Percentiles rank a stretch among this genome's conserved stretches.
Conservation (phyloP, 805 yeast genomes). For the Myxozyma mucilagina region DNA sequence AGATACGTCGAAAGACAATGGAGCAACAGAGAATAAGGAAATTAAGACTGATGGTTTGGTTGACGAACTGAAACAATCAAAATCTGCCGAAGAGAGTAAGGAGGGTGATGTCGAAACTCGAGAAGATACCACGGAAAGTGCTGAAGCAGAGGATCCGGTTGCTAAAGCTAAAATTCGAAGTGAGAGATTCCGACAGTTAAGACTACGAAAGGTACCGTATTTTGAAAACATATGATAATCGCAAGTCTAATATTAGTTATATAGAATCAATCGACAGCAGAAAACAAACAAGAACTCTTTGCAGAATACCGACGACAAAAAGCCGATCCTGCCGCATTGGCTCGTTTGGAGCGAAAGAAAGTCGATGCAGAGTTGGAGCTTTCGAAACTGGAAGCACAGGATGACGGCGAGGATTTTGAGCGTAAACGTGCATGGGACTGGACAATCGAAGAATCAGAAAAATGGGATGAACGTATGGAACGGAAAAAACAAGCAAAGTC, state of each 20-base stretch:
- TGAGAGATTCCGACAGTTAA: conserved; percentile 22
- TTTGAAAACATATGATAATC: neutral
- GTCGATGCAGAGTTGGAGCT: conserved; percentile 45
- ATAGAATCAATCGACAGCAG: conserved; percentile 27
- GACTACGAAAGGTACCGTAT: conserved; percentile 16
- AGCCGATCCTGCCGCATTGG: conserved; percentile 25
- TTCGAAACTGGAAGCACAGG: conserved; percentile 42
- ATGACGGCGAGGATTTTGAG: conserved; percentile 46
- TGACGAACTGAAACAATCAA: neutral
- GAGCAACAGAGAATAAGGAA: neutral
- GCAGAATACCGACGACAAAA: conserved; percentile 31
- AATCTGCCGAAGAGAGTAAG: neutral
- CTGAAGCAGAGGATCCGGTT: neutral
- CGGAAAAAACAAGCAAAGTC: conserved; percentile 37
- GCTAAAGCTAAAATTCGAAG: conserved; percentile 14
- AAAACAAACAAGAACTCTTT: conserved; percentile 30
- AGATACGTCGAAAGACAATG: neutral
- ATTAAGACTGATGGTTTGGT: neutral
- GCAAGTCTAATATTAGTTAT: neutral
- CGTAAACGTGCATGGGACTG: conserved; percentile 53
- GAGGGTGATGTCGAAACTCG: neutral
- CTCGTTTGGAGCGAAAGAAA: conserved; percentile 37
- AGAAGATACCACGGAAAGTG: neutral
- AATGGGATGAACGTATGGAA: conserved; percentile 54
- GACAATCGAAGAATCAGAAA: conserved; percentile 64